Evolutionary conservation across 164 flowering plant species (phyloP), one percentile per base, ranked within the genome.

Genomic region (Pachysandra terminalis): DNA sequence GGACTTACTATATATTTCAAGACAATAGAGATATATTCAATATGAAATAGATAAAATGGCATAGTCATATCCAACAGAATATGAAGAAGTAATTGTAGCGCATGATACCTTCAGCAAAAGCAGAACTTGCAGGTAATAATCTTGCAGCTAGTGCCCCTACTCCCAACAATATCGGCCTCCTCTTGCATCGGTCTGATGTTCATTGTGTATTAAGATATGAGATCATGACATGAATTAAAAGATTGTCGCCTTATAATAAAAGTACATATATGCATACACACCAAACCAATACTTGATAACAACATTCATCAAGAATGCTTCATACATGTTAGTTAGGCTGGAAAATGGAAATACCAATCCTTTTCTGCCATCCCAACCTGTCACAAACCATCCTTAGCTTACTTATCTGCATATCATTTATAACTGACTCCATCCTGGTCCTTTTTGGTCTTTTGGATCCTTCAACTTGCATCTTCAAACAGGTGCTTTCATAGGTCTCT

Each of bases 71-170:
- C 8, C 19, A 12, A 48, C 1, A 35, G 24, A 9, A 63, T 12
- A 56, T 52, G 27, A 19, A 15, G 16, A 41, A 51, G 17, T 24
- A 41, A 58, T 21, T 24, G 63, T 49, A n/a, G 26, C 53, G 12
- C 66, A 25, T 58, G 19, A 55, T 79, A 87, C 93, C 96, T 85
- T 87, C 75, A 67, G 95, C 93, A 41, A 76, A 74, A 57, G 74
- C 81, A 48, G 81, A 70, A 56, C 71, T 83, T 61, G 80, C 74
- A 16, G 85, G 86, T 41, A 82, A 51, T 25, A 77, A 63, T 81
- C 72, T 84, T 65, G 81, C 57, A 3, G 85, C 74, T 14, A 87
- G 45, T 25, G 82, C 78, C 61, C 91, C 95, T 32, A 79, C 72
- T 75, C 93, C 93, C 45, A 86, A 60, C 28, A 90, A 71, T 25